Conservation (phyloP, 2,329 filamentous ascomycete genomes). For the Berkeleyomyces rouxiae region DNA sequence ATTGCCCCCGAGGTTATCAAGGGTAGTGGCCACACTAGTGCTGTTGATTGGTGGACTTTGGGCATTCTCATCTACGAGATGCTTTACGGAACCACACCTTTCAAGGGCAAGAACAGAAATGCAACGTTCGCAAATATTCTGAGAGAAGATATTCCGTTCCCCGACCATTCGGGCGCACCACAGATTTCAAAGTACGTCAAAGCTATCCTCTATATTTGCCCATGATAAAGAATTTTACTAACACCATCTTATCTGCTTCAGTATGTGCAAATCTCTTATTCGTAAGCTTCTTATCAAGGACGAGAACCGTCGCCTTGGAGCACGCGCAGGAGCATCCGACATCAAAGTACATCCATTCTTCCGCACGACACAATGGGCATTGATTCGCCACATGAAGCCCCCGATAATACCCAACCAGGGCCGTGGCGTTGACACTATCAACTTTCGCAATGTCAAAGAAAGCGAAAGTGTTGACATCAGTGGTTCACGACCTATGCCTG, state of each 20-base stretch:
- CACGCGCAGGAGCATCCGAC: slow-evolving; percentile 86
- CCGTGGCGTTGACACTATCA: slow-evolving; percentile 80
- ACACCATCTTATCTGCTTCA: slow-evolving; percentile 22
- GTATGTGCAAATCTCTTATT: slow-evolving; percentile 90
- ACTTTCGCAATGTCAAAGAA: slow-evolving; percentile 97
- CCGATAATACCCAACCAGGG: slow-evolving; percentile 90
- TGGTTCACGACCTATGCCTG: slow-evolving; percentile 32
- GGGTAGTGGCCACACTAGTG: slow-evolving; percentile 92
- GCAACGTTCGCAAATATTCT: slow-evolving; percentile 96
- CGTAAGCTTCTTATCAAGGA: slow-evolving; percentile 96
- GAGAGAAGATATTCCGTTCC: slow-evolving; percentile 88
- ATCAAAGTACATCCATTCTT: slow-evolving; percentile 96
- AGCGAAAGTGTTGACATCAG: slow-evolving; percentile 83
- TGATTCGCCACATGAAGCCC: slow-evolving; percentile 94
- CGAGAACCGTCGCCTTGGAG: slow-evolving; percentile 81
- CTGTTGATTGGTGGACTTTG: slow-evolving; percentile 98
- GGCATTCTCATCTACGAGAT: slow-evolving; percentile 98
- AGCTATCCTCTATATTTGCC: not conserved
- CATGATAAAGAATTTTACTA: slow-evolving; percentile 11
- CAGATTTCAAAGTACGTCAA: slow-evolving; percentile 75
- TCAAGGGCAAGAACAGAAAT: slow-evolving; percentile 98
- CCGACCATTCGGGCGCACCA: slow-evolving; percentile 67
- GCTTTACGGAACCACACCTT: slow-evolving; percentile 94
- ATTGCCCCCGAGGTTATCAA: slow-evolving; percentile 98
- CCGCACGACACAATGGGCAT: slow-evolving; percentile 85